These are phyloP conservation scores for Colletotrichum tropicicola DNA, from an alignment of 2,329 filamentous ascomycete genomes.

Conservation along the genomic window DNA sequence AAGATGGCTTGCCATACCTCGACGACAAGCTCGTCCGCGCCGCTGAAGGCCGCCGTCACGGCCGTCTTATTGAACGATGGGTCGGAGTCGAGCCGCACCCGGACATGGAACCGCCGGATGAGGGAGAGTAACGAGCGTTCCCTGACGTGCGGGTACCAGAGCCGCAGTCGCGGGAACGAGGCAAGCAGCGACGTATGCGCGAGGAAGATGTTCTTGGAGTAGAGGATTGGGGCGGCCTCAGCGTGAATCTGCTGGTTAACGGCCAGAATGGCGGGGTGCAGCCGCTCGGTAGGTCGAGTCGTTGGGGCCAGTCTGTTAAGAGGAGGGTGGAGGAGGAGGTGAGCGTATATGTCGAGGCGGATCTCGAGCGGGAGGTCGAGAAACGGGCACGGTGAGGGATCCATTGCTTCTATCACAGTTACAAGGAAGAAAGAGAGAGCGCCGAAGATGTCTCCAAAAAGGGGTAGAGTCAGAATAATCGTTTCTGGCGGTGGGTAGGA, in stretches of 20 bases:
- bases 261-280: constrained; percentile 51
- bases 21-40: constrained; percentile 49
- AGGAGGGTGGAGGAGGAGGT: constrained; percentile 49
- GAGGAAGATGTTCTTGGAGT: constrained; percentile 52
- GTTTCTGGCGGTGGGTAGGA: too few relatives aligned
- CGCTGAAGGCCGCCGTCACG: constrained; percentile 45
- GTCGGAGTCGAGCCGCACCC: constrained; percentile 51
- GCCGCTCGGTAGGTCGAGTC: constrained; percentile 21
- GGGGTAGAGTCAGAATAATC: too few relatives aligned
- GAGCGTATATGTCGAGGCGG: constrained; percentile 54
- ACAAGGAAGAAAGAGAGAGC: too few relatives aligned
- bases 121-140: constrained; percentile 39
- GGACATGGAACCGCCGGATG: constrained; percentile 49
- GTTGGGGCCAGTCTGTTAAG: constrained; percentile 9
- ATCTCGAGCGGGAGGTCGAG: constrained; percentile 55
- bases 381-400: constrained; percentile 33
- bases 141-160: constrained; percentile 41
- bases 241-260: constrained; percentile 49
- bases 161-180: constrained; percentile 48
- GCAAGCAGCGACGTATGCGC: constrained; percentile 51
- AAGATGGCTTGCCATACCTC: constrained; percentile 49
- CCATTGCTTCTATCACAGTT: background rate
- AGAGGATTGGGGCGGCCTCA: constrained; percentile 52
- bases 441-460: too few relatives aligned
- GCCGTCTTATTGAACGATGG: constrained; percentile 40